Conservation (phyloP, 140 eudicot species). For the Ambrosia hybrid region DNA sequence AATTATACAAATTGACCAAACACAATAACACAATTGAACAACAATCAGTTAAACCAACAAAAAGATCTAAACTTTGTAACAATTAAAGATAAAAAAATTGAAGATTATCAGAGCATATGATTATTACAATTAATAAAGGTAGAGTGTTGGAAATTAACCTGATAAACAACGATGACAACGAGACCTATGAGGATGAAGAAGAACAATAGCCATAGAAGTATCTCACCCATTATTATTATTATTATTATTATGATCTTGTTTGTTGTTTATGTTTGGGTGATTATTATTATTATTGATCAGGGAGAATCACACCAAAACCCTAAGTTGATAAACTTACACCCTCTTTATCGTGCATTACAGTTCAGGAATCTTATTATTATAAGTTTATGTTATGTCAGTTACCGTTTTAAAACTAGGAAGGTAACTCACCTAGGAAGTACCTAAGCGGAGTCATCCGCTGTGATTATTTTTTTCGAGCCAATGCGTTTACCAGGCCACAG, state of each 20-base stretch:
- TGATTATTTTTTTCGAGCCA: too few species aligned
- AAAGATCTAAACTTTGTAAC: constrained; percentile 7
- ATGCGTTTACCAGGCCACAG: too few species aligned
- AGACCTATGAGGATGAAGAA: constrained; percentile 59
- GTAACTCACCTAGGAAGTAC: too few species aligned
- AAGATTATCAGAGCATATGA: constrained; percentile 1
- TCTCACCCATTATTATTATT: constrained; percentile 44
- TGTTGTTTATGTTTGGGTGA: not conserved
- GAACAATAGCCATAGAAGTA: constrained; percentile 64
- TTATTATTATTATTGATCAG: not conserved
- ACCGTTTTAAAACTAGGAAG: too few species aligned
- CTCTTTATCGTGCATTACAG: not conserved
- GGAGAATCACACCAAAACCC: not conserved
- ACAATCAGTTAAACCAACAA: not conserved
- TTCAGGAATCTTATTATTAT: too few species aligned
- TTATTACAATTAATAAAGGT: not conserved
- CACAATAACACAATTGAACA: constrained; percentile 5
- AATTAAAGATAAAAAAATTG: constrained; percentile 16
- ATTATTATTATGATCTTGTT: too few species aligned
- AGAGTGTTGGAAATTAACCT: constrained; percentile 34
- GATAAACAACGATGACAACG: constrained; percentile 60
- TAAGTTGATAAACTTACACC: constrained; percentile 17
- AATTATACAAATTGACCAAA: not conserved
- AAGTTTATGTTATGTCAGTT: too few species aligned
- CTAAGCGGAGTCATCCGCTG: too few species aligned